Percentiles rank a stretch among this genome's conserved stretches.
Conservation (phyloP, 345 rosid species). For the Xanthoceras sorbifolium region DNA sequence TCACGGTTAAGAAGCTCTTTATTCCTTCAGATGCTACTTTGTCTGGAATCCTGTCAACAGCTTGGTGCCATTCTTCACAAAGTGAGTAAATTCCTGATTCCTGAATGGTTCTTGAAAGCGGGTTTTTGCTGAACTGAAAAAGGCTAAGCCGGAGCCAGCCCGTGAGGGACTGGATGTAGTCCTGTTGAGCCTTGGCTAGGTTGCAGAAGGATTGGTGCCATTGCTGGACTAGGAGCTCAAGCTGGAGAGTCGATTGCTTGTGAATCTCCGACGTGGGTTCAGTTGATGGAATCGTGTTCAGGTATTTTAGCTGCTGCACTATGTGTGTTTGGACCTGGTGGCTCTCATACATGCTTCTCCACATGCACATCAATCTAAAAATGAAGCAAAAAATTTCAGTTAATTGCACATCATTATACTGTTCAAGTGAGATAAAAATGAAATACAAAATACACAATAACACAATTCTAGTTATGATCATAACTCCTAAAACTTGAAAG, state of each 20-base stretch:
- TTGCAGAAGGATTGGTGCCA: conserved; percentile 92
- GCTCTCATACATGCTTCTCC: conserved; percentile 99
- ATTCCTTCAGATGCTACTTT: conserved; percentile 98
- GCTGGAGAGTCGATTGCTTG: conserved; percentile 84
- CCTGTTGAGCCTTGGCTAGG: conserved; percentile 77
- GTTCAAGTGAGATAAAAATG: background rate
- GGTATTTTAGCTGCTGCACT: conserved; percentile 92
- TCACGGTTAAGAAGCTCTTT: conserved; percentile 75
- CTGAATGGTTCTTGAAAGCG: conserved; percentile 43
- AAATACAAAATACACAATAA: background rate
- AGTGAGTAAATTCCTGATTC: conserved; percentile 83
- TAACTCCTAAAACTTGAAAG: too few relatives aligned
- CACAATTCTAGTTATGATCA: background rate
- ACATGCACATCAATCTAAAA: conserved; percentile 88
- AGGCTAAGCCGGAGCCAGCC: conserved; percentile 97
- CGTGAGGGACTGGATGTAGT: conserved; percentile 78
- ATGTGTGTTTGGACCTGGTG: conserved; percentile 98
- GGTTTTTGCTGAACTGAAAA: conserved; percentile 78
- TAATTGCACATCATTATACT: background rate
- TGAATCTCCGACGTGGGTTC: conserved; percentile 95
- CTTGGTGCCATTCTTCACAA: conserved; percentile 90
- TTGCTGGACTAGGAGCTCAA: conserved; percentile 87
- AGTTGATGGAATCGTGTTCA: conserved; percentile 78
- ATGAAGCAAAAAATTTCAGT: conserved; percentile 3
- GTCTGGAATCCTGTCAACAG: conserved; percentile 84